A percentile compares a stretch with the other conserved stretches of the same genome.
phyloP scores from a whole-genome alignment of 371 early-diverging fungal genomes.

The Thermomucor indicae-seudaticae region DNA sequence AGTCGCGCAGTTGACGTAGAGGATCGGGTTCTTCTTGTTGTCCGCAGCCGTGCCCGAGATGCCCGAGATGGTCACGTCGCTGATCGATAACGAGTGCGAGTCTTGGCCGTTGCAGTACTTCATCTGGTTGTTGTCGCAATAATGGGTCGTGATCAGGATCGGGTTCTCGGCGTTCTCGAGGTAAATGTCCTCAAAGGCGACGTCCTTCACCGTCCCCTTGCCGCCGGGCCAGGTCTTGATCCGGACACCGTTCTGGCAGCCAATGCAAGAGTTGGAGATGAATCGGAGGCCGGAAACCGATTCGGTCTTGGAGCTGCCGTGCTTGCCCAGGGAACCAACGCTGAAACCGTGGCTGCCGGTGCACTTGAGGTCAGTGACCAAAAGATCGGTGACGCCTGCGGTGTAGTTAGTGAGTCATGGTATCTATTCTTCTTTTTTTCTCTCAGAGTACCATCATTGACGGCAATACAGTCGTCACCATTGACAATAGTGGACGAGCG shows the following conservation, averaged over 20 bases:
- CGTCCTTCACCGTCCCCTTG: conserved; percentile 12
- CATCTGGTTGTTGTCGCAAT: conserved; percentile 18
- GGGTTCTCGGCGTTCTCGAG: conserved; percentile 22
- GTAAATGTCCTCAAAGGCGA: conserved; percentile 13
- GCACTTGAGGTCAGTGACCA: conserved; percentile 18
- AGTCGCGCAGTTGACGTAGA: conserved; percentile 21
- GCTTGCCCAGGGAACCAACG: conserved; percentile 33
- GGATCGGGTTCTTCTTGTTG: conserved; percentile 10
- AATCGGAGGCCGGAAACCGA: conserved; percentile 19
- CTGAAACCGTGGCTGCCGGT: conserved; percentile 32
- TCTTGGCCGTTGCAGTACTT: conserved; percentile 14
- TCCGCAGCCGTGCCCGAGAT: conserved; percentile 13
- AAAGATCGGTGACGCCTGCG: conserved; percentile 19
- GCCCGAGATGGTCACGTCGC: conserved; percentile 16
- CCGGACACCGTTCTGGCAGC: conserved; percentile 34
- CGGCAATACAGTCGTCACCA: conserved; percentile 32
- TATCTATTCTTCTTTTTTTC: too few species aligned
- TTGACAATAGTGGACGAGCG: conserved; percentile 13
- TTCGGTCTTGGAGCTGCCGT: conserved; percentile 10
- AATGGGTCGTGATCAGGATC: conserved; percentile 22
- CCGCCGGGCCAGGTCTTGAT: conserved; percentile 30
- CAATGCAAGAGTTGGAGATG: conserved; percentile 15
- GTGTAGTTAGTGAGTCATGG: too few species aligned
- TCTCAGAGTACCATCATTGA: conserved; percentile 17
- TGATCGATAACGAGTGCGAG: conserved; percentile 16